Conservation (phyloP, 75 land plant genomes). For the Azolla pinnata region DNA sequence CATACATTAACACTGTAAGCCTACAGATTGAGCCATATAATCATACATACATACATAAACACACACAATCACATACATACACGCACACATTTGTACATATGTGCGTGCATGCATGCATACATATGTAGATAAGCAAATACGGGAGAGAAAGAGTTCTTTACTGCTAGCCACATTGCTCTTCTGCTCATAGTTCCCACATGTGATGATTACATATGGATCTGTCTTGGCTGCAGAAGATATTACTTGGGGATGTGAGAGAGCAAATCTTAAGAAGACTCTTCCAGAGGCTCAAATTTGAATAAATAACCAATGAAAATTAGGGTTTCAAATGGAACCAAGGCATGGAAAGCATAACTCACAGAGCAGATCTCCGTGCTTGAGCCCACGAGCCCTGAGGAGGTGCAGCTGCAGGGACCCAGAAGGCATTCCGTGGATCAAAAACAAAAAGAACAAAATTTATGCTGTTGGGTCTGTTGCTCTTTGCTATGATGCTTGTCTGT, state of each 20-base stretch:
- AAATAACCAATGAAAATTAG: not conserved
- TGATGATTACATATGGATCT: constrained; percentile 57
- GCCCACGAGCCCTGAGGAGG: constrained; percentile 41
- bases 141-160: not conserved
- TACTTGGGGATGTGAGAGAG: not conserved
- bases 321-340: constrained; percentile 1
- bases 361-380: constrained; percentile 45
- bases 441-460: no score
- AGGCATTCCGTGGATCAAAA: no score
- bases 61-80: not conserved
- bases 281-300: not conserved
- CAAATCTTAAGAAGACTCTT: not conserved
- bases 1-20: no score
- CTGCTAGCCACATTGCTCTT: constrained; percentile 47
- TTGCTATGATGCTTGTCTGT: no score
- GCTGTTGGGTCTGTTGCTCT: no score
- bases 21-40: no score
- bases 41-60: no score
- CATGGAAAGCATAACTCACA: constrained; percentile 17
- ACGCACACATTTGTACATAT: not conserved
- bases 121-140: not conserved
- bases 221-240: constrained; percentile 33
- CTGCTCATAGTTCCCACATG: constrained; percentile 47
- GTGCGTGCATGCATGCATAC: no score
- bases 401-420: constrained; percentile 44